A percentile compares a stretch with the other conserved stretches of the same genome.
Conservation (phyloP, 2,329 filamentous ascomycete genomes). For the Penicillium digitatum region DNA sequence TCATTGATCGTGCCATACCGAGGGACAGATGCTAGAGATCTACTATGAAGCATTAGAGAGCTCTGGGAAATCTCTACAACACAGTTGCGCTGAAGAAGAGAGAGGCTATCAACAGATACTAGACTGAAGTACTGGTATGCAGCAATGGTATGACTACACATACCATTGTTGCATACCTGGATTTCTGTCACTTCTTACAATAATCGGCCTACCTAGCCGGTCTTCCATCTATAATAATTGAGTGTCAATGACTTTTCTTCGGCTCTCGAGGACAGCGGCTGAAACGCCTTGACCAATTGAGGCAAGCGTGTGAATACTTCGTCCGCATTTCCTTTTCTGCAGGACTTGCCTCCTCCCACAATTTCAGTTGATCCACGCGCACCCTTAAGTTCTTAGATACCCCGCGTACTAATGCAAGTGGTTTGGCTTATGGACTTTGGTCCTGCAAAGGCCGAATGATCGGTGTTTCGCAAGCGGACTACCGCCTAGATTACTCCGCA, state of each 20-base stretch:
- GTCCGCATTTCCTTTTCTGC: neutral
- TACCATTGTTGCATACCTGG: too few species aligned
- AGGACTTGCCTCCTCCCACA: neutral
- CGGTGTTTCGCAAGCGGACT: neutral
- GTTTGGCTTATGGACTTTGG: neutral
- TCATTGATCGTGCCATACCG: too few species aligned
- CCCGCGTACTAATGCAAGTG: neutral
- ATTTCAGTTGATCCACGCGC: neutral
- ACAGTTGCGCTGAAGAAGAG: too few species aligned
- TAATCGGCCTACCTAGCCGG: neutral
- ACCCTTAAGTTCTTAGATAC: neutral
- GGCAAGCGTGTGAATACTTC: neutral
- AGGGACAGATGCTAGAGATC: too few species aligned
- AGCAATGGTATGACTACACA: too few species aligned
- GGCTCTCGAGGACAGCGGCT: neutral
- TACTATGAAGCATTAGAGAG: too few species aligned
- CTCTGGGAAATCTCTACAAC: too few species aligned
- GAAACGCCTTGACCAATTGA: constrained; percentile 7
- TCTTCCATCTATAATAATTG: neutral
- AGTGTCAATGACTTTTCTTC: neutral
- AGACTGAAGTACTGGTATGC: too few species aligned
- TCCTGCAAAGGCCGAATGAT: neutral
- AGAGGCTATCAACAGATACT: too few species aligned
- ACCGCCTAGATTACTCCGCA: constrained; percentile 11
- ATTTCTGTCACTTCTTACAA: neutral